Percentiles rank a stretch among this genome's conserved stretches.
These are phyloP conservation scores for Yarrowia sp. DNA, from an alignment of 805 yeast species.

Conservation along the genomic window DNA sequence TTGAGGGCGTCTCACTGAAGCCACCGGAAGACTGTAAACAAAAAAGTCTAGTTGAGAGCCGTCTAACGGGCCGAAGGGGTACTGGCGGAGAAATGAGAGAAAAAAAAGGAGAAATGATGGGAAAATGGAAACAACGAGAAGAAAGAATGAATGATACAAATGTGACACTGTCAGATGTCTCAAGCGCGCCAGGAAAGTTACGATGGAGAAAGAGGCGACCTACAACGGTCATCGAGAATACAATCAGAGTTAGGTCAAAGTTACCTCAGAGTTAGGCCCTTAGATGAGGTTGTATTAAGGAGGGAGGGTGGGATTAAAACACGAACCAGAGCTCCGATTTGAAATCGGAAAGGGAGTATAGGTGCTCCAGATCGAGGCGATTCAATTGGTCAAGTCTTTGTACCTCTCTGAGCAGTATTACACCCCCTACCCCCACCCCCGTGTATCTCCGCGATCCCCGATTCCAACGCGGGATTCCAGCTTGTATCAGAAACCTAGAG, in stretches of 20 bases:
- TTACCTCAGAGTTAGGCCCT: too few relatives aligned
- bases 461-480: not conserved
- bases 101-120: too few relatives aligned
- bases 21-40: not conserved
- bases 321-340: too few relatives aligned
- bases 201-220: not conserved
- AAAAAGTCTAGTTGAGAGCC: too few relatives aligned
- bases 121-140: too few relatives aligned
- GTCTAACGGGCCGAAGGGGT: not conserved
- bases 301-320: too few relatives aligned
- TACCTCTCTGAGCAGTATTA: too few relatives aligned
- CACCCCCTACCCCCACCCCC: not conserved
- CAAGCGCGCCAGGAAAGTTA: not conserved
- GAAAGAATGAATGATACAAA: too few relatives aligned
- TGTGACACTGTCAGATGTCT: too few relatives aligned
- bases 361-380: too few relatives aligned
- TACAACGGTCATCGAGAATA: not conserved
- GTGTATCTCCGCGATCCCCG: not conserved
- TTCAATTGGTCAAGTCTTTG: not conserved
- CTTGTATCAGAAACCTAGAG: not conserved
- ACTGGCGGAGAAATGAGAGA: not conserved
- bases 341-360: not conserved
- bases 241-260: not conserved
- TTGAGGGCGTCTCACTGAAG: not conserved
- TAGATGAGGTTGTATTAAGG: too few relatives aligned